These are phyloP conservation scores for Triadica sebifera DNA, from an alignment of 345 rosid genomes.

Conservation along the genomic window DNA sequence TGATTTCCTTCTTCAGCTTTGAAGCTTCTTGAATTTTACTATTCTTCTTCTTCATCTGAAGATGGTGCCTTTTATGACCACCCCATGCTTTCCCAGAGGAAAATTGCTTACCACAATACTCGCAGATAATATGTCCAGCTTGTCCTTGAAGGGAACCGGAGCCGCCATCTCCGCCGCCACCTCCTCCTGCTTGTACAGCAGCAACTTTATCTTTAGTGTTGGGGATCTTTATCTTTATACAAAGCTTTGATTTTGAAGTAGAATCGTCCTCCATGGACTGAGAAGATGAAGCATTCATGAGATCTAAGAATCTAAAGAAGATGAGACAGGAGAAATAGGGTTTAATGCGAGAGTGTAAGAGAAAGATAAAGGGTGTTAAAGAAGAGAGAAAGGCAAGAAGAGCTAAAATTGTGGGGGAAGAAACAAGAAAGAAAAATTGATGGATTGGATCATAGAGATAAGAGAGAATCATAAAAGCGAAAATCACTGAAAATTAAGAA, in stretches of 20 bases:
- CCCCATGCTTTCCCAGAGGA: neutral
- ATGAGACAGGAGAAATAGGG: slow-evolving; percentile 3
- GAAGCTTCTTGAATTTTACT: too few relatives aligned
- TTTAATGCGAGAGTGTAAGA: neutral
- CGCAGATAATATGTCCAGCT: neutral
- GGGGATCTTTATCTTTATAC: slow-evolving; percentile 5
- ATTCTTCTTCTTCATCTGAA: neutral
- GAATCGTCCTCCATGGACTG: neutral
- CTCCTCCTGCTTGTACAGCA: too few relatives aligned
- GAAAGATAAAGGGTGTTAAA: neutral
- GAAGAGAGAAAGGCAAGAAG: too few relatives aligned
- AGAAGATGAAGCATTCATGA: neutral
- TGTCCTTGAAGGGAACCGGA: too few relatives aligned
- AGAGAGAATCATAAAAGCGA: neutral
- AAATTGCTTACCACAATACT: neutral
- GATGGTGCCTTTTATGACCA: slow-evolving; percentile 1
- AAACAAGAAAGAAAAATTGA: neutral
- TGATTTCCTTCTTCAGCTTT: too few relatives aligned
- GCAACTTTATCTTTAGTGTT: neutral
- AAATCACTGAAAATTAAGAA: neutral
- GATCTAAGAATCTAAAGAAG: neutral
- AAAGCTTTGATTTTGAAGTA: neutral
- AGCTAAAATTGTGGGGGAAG: neutral
- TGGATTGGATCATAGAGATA: neutral
- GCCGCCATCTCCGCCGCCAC: neutral